Conservation (phyloP, 352 stramenopile genomes). For the Globisporangium splendens region DNA sequence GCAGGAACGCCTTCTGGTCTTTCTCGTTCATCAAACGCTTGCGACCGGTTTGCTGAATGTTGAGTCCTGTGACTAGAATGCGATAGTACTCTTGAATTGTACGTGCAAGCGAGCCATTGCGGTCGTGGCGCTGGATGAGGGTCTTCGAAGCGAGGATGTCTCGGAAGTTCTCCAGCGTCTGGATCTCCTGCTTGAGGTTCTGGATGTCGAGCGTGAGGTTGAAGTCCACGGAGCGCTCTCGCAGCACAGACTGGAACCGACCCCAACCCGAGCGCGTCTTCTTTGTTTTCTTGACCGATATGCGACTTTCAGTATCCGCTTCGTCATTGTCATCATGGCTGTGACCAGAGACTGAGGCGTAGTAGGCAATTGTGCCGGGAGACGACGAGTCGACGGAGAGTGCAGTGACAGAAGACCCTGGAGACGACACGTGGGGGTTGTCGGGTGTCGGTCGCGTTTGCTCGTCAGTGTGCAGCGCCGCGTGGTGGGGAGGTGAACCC, state of each 20-base stretch:
- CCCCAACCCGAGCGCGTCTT: slow-evolving; percentile 13
- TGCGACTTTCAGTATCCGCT: background rate
- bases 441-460: too few species aligned
- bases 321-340: background rate
- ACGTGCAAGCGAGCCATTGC: slow-evolving; percentile 23
- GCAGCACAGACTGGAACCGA: slow-evolving; percentile 16
- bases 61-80: slow-evolving; percentile 23
- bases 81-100: slow-evolving; percentile 23
- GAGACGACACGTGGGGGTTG: too few species aligned
- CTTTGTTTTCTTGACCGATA: slow-evolving; percentile 7
- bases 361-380: background rate
- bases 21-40: slow-evolving; percentile 18
- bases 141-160: slow-evolving; percentile 25
- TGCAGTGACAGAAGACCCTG: too few species aligned
- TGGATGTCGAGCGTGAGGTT: slow-evolving; percentile 38
- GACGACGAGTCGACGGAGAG: too few species aligned
- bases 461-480: too few species aligned
- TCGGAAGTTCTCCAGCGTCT: slow-evolving; percentile 19
- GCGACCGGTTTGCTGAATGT: slow-evolving; percentile 5
- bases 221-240: slow-evolving; percentile 27
- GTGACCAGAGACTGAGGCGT: background rate
- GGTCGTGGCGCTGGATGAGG: slow-evolving; percentile 19
- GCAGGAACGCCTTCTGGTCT: slow-evolving; percentile 31
- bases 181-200: slow-evolving; percentile 35
- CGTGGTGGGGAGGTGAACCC: too few species aligned